Base-by-base conservation (phyloP, 1,139 yeast genomes). In the Pichia sp. region DNA sequence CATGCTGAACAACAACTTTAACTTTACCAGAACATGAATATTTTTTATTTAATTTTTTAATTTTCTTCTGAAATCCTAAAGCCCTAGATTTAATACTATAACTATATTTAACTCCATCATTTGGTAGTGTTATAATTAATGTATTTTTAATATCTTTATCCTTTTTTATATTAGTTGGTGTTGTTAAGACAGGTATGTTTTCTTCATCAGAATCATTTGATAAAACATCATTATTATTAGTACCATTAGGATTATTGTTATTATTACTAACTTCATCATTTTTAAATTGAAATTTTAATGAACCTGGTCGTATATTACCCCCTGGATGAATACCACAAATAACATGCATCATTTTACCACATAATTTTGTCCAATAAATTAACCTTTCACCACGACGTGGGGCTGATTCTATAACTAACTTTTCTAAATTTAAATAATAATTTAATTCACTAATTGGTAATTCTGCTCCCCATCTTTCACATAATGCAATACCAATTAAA, bases 391-490 rank as follows among this genome's bases (percentile, higher is more conserved):
- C 65, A 41, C 65, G 64, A 50, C 67, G 64, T 7, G 74, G 71
- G 47, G 73, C 77, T 29, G 77, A 67, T 37, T 65, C 67, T 35
- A 65, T 58, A 5, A 74, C 71, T n/a, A 72, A 58, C 34, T 66
- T 65, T 48, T 71, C 74, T 43, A 78, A 58, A 20, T 63, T 59
- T 25, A 67, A 66, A 52, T 73, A 71, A 51, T 69, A 68, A 26
- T 53, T 59, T 41, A 68, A 71, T 50, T 75, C 78, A 37, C 65
- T 60, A 38, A 72, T 75, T 10, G 85, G 82, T n/a, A 80, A 64
- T 52, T 80, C 85, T 2, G 82, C 85, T 30, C 87, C 87, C 87
- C 87, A 82, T 52, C 89, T 67, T 54, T 80, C 83, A 61, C 86
- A 78, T 26, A 81, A 64, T 2, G 86, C 84, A 33, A 82, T 70